A percentile compares a stretch with the other conserved stretches of the same genome.
Evolutionary conservation across 345 rosid species (phyloP).

Genomic region (Camelina laxa): DNA sequence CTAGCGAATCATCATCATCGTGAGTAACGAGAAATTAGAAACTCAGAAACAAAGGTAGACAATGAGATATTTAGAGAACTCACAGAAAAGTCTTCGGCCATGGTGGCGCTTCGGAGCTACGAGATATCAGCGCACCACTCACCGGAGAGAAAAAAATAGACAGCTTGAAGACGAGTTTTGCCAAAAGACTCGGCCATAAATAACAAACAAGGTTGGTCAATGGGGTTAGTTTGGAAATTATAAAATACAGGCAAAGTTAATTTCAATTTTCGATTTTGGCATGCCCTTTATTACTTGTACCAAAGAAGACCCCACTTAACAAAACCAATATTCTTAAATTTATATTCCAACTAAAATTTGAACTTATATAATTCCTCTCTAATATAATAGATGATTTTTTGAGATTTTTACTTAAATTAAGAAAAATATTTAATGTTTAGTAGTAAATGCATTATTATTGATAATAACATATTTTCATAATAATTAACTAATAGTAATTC

Average conservation of each 20-base stretch:
- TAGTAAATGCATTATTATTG: too few species aligned
- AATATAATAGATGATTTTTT: too few species aligned
- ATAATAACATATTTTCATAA: too few species aligned
- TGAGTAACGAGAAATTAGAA: slow-evolving; percentile 19
- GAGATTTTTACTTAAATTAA: too few species aligned
- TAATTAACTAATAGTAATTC: too few species aligned
- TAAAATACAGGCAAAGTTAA: background rate
- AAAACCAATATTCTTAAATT: background rate
- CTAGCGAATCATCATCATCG: slow-evolving; percentile 33
- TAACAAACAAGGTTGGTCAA: slow-evolving; percentile 22
- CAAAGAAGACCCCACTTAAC: background rate
- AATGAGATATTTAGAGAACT: background rate
- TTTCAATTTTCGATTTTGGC: background rate
- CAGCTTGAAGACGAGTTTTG: background rate
- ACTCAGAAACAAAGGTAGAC: background rate
- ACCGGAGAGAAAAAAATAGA: slow-evolving; percentile 22
- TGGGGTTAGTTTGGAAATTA: slow-evolving; percentile 24
- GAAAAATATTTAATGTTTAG: too few species aligned
- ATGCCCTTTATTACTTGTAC: background rate
- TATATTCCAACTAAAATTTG: background rate
- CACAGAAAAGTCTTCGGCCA: slow-evolving; percentile 46
- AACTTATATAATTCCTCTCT: too few species aligned
- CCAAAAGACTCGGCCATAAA: slow-evolving; percentile 2
- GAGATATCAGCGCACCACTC: slow-evolving; percentile 26
- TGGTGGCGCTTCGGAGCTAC: slow-evolving; percentile 28